Evolutionary conservation across 2,329 filamentous ascomycete species (phyloP).

Genomic region (Monilinia fructicola): DNA sequence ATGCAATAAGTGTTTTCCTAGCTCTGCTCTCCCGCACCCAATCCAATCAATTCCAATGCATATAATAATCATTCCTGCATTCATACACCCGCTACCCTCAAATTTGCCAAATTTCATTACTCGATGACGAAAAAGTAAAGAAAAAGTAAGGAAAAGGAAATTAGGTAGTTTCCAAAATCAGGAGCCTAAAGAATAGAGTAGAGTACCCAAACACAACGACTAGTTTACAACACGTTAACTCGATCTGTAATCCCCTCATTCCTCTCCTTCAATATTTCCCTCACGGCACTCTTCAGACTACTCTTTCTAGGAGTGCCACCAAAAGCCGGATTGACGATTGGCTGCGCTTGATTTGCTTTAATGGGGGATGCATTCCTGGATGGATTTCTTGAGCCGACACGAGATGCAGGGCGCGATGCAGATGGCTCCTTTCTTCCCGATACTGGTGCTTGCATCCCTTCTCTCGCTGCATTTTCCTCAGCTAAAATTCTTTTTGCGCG

Average conservation of each 20-base stretch:
- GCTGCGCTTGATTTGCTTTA: constrained; percentile 14
- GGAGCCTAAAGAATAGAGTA: not conserved
- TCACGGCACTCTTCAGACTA: constrained; percentile 17
- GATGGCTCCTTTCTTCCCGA: not conserved
- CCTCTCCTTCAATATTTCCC: constrained; percentile 9
- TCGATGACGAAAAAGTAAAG: not conserved
- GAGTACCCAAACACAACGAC: not conserved
- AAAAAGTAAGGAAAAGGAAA: not conserved
- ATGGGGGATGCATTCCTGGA: constrained; percentile 13
- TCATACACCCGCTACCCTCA: constrained; percentile 6
- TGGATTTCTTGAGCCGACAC: constrained; percentile 2
- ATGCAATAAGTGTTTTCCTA: not conserved
- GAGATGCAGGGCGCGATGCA: not conserved
- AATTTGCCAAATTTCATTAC: constrained; percentile 6
- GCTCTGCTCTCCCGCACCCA: not conserved
- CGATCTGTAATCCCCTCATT: constrained; percentile 3
- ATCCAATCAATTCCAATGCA: constrained; percentile 15
- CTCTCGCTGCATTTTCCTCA: constrained; percentile 6
- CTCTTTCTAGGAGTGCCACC: not conserved
- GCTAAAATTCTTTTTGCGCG: constrained; percentile 2
- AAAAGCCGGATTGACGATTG: constrained; percentile 10
- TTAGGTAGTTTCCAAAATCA: not conserved
- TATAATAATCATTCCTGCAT: constrained; percentile 15
- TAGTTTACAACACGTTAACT: not conserved
- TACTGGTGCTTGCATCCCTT: not conserved